Conservation (phyloP, 139 green algal species). For the Ulvella scutata region DNA sequence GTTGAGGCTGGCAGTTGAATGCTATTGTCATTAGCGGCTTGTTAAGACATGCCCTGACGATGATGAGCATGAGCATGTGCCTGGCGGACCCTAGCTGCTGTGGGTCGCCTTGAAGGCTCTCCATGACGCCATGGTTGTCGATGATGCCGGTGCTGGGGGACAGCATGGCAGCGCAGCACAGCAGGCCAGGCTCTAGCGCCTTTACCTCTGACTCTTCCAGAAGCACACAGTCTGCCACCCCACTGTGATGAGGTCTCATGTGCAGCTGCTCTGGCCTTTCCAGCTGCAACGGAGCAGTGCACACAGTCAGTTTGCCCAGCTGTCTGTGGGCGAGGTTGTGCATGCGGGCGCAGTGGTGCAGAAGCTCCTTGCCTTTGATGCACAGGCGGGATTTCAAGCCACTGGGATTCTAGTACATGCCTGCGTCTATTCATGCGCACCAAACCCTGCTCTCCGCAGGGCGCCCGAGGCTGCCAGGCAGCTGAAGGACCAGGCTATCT, state of each 20-base stretch:
- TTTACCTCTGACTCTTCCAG: conserved; percentile 24
- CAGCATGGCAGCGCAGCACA: conserved; percentile 37
- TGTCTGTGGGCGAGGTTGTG: conserved; percentile 29
- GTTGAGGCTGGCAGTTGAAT: too few relatives aligned
- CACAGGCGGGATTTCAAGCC: conserved; percentile 65
- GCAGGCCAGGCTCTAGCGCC: conserved; percentile 47
- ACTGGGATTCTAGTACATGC: conserved; percentile 68
- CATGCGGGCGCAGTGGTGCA: conserved; percentile 48
- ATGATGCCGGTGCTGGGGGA: conserved; percentile 72
- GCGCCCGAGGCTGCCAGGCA: not conserved
- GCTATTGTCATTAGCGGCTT: too few relatives aligned
- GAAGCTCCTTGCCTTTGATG: conserved; percentile 39
- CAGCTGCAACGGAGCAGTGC: conserved; percentile 6
- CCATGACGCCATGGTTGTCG: conserved; percentile 62
- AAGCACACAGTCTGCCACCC: conserved; percentile 48
- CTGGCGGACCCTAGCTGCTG: conserved; percentile 9
- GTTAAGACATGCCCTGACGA: too few relatives aligned
- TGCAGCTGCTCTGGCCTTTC: conserved; percentile 14
- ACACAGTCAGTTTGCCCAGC: conserved; percentile 66
- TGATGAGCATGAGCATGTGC: conserved; percentile 11
- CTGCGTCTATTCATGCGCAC: conserved; percentile 39
- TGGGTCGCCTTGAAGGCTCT: conserved; percentile 34
- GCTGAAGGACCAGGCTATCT: not conserved
- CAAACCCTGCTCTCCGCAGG: not conserved
- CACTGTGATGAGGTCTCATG: conserved; percentile 22